Percentiles rank a stretch among this genome's conserved stretches.
These are phyloP conservation scores for Hsuehochloa calcarea DNA, from an alignment of 176 grass and related monocot genomes.

Conservation along the genomic window DNA sequence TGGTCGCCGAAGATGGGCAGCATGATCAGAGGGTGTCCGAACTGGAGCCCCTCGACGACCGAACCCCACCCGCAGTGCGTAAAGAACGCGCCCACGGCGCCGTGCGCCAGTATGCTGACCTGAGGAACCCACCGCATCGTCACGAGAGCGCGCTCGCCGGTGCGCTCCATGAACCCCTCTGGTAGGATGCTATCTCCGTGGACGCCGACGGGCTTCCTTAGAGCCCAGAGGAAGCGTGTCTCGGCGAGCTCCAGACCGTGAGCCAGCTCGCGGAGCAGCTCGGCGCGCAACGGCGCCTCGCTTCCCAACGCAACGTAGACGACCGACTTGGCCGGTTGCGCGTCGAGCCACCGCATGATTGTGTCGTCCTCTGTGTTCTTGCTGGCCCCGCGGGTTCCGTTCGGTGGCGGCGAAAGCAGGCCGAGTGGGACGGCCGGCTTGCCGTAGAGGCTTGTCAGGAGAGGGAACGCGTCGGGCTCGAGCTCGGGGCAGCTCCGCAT, in stretches of 20 bases:
- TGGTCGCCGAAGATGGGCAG: slow-evolving; percentile 27
- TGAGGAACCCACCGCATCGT: slow-evolving; percentile 43
- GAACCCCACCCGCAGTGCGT: slow-evolving; percentile 58
- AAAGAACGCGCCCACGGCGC: slow-evolving; percentile 42
- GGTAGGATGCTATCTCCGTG: neutral
- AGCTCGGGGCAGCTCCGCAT: slow-evolving; percentile 26
- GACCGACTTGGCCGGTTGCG: slow-evolving; percentile 25
- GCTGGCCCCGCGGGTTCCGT: neutral
- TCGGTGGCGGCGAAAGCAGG: slow-evolving; percentile 13
- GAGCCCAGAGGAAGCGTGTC: slow-evolving; percentile 47
- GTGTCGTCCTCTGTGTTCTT: neutral
- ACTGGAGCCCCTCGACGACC: slow-evolving; percentile 34
- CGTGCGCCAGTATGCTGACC: slow-evolving; percentile 29
- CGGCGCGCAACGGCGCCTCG: slow-evolving; percentile 23
- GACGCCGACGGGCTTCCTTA: slow-evolving; percentile 30
- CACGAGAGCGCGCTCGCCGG: neutral
- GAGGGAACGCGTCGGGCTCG: neutral
- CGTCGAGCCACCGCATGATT: slow-evolving; percentile 28
- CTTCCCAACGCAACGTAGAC: slow-evolving; percentile 53
- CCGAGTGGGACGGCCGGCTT: slow-evolving; percentile 41
- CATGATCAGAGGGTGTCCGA: slow-evolving; percentile 44
- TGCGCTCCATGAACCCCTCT: slow-evolving; percentile 35
- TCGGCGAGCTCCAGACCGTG: slow-evolving; percentile 44
- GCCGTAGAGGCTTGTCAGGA: neutral
- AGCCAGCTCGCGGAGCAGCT: slow-evolving; percentile 48